Evolutionary conservation across 2,329 filamentous ascomycete genomes (phyloP).

Genomic region (Rhytidhysteron rufulum): DNA sequence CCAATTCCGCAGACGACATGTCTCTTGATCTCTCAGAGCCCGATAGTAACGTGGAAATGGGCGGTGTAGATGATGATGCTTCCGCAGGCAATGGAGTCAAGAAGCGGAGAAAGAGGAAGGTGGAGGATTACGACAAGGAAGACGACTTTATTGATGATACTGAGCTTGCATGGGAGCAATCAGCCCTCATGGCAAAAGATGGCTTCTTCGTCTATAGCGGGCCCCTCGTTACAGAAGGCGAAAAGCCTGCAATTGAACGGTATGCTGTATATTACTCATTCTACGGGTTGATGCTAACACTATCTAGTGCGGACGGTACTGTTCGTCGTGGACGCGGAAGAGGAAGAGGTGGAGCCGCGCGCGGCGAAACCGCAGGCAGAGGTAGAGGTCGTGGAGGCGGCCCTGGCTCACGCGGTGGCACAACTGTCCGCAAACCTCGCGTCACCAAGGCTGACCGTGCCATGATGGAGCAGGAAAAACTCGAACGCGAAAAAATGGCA

Average conservation of each 20-base stretch:
- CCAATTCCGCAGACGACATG: constrained; percentile 74
- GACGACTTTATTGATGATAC: constrained; percentile 81
- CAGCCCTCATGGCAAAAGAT: constrained; percentile 88
- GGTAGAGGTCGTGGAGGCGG: constrained; percentile 49
- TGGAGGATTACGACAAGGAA: constrained; percentile 64
- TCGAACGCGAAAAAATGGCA: constrained; percentile 61
- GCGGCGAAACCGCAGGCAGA: constrained; percentile 37
- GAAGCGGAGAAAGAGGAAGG: constrained; percentile 76
- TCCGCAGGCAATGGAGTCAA: constrained; percentile 49
- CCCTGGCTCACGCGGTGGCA: constrained; percentile 71
- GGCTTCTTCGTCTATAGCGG: constrained; percentile 98
- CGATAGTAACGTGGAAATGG: constrained; percentile 86
- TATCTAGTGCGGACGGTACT: constrained; percentile 63
- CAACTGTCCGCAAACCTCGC: constrained; percentile 73
- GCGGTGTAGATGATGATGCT: constrained; percentile 52
- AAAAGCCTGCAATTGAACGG: constrained; percentile 67
- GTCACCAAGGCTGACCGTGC: constrained; percentile 83
- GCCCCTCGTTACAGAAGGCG: constrained; percentile 79
- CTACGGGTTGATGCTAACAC: constrained; percentile 12
- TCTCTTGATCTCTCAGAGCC: constrained; percentile 67
- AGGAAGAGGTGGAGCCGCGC: constrained; percentile 48
- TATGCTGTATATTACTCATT: constrained; percentile 31
- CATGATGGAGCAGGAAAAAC: constrained; percentile 76
- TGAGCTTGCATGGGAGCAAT: constrained; percentile 91
- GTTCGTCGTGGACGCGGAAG: constrained; percentile 64